These are phyloP conservation scores for Lipomyces yamadae DNA, from an alignment of 805 yeast genomes.

Conservation along the genomic window DNA sequence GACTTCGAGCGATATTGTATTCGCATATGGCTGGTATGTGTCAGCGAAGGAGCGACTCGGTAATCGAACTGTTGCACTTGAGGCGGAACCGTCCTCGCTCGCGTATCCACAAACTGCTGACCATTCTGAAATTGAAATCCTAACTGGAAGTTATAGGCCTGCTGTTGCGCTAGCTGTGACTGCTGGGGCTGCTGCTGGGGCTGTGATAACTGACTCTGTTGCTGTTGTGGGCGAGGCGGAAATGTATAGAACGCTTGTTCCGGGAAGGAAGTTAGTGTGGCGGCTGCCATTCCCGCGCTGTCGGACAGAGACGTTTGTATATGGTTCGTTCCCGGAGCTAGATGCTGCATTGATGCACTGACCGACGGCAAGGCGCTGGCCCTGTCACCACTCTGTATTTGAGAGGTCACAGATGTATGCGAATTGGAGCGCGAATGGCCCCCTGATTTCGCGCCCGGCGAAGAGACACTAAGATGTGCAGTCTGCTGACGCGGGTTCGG, in stretches of 20 bases:
- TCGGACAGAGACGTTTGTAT: slow-evolving; percentile 16
- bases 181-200: slow-evolving; percentile 10
- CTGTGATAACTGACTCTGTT: slow-evolving; percentile 7
- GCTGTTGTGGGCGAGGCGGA: slow-evolving; percentile 9
- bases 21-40: neutral
- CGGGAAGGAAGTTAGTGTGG: slow-evolving; percentile 11
- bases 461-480: slow-evolving; percentile 4
- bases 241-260: neutral
- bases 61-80: slow-evolving; percentile 3
- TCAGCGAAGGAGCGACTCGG: neutral
- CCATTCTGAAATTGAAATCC: neutral
- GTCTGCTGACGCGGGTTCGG: slow-evolving; percentile 7
- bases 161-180: slow-evolving; percentile 15
- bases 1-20: slow-evolving; percentile 6
- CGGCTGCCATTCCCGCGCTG: slow-evolving; percentile 21
- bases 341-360: neutral
- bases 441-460: slow-evolving; percentile 14
- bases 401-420: neutral
- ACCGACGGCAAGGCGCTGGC: neutral
- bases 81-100: neutral
- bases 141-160: slow-evolving; percentile 7
- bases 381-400: neutral
- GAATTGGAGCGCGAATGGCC: slow-evolving; percentile 18
- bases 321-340: neutral
- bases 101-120: neutral